These are phyloP conservation scores for Annulohypoxylon bovei DNA, from an alignment of 495 filamentous ascomycete genomes.

Conservation along the genomic window DNA sequence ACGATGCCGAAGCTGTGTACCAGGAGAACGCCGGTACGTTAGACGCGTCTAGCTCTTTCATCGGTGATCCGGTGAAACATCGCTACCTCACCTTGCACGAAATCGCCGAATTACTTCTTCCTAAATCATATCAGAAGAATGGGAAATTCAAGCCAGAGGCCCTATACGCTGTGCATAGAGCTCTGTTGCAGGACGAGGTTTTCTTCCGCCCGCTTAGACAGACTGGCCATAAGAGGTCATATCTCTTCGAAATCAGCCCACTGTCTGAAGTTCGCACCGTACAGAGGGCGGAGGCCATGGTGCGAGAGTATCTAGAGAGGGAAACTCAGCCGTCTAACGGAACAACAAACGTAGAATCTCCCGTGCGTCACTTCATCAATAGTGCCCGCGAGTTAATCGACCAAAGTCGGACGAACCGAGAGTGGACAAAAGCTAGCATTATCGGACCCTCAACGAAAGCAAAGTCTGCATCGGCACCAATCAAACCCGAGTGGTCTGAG, in stretches of 20 bases:
- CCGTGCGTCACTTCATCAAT: slow-evolving; percentile 62
- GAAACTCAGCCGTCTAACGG: background rate
- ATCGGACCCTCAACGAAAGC: slow-evolving; percentile 54
- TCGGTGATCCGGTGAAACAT: slow-evolving; percentile 59
- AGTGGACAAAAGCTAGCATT: slow-evolving; percentile 66
- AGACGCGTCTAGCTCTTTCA: slow-evolving; percentile 58
- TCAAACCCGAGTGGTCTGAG: slow-evolving; percentile 50
- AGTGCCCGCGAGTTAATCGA: slow-evolving; percentile 74
- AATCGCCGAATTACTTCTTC: slow-evolving; percentile 64
- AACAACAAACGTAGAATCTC: background rate
- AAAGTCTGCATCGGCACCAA: slow-evolving; percentile 30
- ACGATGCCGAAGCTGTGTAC: slow-evolving; percentile 61
- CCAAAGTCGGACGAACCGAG: slow-evolving; percentile 69
- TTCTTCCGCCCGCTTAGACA: slow-evolving; percentile 55
- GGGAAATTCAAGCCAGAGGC: slow-evolving; percentile 61
- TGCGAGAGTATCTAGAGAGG: slow-evolving; percentile 49
- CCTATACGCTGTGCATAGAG: slow-evolving; percentile 75
- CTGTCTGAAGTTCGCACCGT: slow-evolving; percentile 42
- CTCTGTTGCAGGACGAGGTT: slow-evolving; percentile 65
- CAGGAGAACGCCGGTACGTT: slow-evolving; percentile 60
- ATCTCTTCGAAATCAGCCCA: slow-evolving; percentile 52
- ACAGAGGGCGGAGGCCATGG: slow-evolving; percentile 40
- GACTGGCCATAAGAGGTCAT: slow-evolving; percentile 48
- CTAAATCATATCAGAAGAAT: slow-evolving; percentile 56
- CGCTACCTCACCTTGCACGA: slow-evolving; percentile 69